phyloP scores from a whole-genome alignment of 2,329 filamentous ascomycete genomes.

The Dothiorella sarmentorum region DNA sequence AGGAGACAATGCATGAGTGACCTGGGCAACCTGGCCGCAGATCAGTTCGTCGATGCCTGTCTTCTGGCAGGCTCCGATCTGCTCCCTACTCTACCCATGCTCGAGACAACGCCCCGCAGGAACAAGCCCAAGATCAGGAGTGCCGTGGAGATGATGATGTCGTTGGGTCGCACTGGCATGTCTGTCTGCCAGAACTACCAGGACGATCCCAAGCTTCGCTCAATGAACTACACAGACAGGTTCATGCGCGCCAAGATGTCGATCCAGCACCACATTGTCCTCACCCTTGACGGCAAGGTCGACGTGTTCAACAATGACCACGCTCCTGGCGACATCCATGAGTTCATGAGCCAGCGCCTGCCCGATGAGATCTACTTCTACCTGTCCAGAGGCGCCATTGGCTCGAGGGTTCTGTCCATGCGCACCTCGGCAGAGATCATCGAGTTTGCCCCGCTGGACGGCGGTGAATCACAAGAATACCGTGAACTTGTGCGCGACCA shows the following conservation, averaged over 20 bases:
- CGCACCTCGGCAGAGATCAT: constrained; percentile 76
- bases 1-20: constrained; percentile 69
- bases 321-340: constrained; percentile 78
- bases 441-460: constrained; percentile 80
- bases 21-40: constrained; percentile 61
- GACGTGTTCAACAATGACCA: constrained; percentile 69
- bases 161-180: constrained; percentile 63
- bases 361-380: constrained; percentile 91
- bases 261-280: constrained; percentile 82
- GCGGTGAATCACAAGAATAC: constrained; percentile 76
- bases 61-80: constrained; percentile 81
- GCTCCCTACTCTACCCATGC: constrained; percentile 72
- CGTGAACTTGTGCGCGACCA: constrained; percentile 71
- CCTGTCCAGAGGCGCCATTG: constrained; percentile 76
- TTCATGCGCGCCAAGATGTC: constrained; percentile 83
- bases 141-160: constrained; percentile 72
- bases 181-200: constrained; percentile 73
- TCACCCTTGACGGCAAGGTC: constrained; percentile 73
- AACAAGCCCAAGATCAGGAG: constrained; percentile 64
- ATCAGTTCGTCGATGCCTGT: constrained; percentile 78
- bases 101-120: constrained; percentile 58
- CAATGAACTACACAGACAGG: constrained; percentile 75
- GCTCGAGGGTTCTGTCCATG: constrained; percentile 75
- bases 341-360: constrained; percentile 85
- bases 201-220: constrained; percentile 69